phyloP scores from a whole-genome alignment of 2,329 filamentous ascomycete species.

The Tolypocladium capitatum region DNA sequence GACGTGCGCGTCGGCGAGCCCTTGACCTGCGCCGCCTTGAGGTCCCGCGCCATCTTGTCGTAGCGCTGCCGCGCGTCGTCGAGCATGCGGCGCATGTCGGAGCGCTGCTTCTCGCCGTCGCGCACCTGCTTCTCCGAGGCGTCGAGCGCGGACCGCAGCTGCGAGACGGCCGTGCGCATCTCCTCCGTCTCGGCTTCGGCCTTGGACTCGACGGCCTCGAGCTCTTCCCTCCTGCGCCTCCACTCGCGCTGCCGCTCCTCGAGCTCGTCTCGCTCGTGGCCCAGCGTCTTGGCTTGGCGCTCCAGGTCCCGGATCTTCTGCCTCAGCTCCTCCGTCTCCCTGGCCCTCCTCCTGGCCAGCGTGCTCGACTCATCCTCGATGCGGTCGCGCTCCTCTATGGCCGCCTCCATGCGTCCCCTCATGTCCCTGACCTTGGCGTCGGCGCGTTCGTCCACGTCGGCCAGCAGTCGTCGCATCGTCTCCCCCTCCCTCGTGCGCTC shows the following conservation, averaged over 20 bases:
- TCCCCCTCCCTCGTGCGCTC: constrained; percentile 87
- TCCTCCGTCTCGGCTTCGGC: constrained; percentile 63
- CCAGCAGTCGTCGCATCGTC: constrained; percentile 81
- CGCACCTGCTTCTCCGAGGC: constrained; percentile 74
- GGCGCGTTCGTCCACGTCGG: constrained; percentile 72
- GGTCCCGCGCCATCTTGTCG: constrained; percentile 64
- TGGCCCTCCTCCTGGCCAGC: constrained; percentile 58
- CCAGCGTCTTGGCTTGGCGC: constrained; percentile 55
- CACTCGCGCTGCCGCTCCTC: constrained; percentile 62
- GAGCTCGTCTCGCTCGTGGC: constrained; percentile 66
- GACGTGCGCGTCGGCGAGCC: constrained; percentile 31
- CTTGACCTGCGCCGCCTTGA: constrained; percentile 31
- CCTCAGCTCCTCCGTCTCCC: constrained; percentile 80
- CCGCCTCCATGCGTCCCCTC: constrained; percentile 74
- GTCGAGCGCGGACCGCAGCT: constrained; percentile 69
- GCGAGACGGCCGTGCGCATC: constrained; percentile 60
- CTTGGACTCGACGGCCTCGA: constrained; percentile 57
- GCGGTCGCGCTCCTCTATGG: constrained; percentile 85
- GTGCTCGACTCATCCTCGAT: constrained; percentile 82
- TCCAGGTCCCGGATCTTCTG: constrained; percentile 70
- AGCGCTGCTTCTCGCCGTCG: constrained; percentile 71
- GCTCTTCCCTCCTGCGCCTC: constrained; percentile 58
- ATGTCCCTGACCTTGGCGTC: constrained; percentile 78
- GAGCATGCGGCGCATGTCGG: constrained; percentile 59
- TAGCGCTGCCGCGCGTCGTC: constrained; percentile 67